Evolutionary conservation across 805 yeast species (phyloP), one percentile per base, ranked within the genome.

Genomic region (Candida tibetensis): DNA sequence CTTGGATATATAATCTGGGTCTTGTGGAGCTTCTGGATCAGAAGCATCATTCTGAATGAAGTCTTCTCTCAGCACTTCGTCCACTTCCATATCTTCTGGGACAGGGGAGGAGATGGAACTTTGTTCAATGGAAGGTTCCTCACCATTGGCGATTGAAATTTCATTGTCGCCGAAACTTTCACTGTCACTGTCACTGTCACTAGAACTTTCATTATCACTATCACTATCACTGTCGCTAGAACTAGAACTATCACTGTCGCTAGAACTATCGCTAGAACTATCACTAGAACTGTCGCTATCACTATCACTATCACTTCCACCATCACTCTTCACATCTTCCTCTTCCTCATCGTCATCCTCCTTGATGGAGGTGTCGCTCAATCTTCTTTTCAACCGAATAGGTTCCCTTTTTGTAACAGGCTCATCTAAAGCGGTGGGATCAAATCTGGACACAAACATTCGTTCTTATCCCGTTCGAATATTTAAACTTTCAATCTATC

Each of bases 361-460:
- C 27, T 21, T 19, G 13, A 22, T 27, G 23, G 27, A 29, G 12
- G 43, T 39, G 28, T 33, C 42, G 21, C 41, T 48, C 30, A 40
- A 30, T 17, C 47, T 44, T 28, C 57, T 41, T 41, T 53, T 53
- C 29, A 53, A 43, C 30, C 38, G 35, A n/a, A 48, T 21, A n/a
- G 17, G 26, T 10, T 7, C 25, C n/a, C n/a, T n/a, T 21, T 21
- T 21, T 10, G 25, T 7, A 7, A 21, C 25, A 7, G 25, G 9
- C 7, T 7, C 25, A 10, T 10, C 25, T 10, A 7, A 7, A 10
- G 25, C 25, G n/a, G 15, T 54, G 14, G 86, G 86, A 46, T 78
- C 85, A 49, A 75, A 81, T 55, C 87, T 66, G 12, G 75, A 72
- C 6, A 84, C 85, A 64, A 81, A 81, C 88, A 81, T 79, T 10